Evolutionary conservation across 345 rosid genomes (phyloP).

Genomic region (Leavenworthia alabamica): DNA sequence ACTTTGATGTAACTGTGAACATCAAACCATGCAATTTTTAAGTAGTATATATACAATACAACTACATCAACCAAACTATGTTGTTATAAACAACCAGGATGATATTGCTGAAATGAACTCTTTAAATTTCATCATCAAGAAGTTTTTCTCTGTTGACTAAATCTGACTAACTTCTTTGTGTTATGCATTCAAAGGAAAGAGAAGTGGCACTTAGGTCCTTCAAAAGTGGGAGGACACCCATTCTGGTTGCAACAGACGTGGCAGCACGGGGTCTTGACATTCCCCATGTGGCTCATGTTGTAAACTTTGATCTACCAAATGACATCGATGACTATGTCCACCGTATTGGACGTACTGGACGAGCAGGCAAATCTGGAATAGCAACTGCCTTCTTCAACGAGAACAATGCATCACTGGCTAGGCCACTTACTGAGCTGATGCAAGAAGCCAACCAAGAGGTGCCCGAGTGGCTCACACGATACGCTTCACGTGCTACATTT

Average conservation of each 20-base stretch:
- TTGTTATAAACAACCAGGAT: background rate
- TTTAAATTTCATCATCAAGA: constrained; percentile 5
- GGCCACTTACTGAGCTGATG: constrained; percentile 75
- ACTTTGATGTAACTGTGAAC: background rate
- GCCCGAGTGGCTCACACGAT: constrained; percentile 89
- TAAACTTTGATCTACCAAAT: constrained; percentile 94
- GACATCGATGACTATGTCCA: constrained; percentile 97
- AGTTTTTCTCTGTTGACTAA: constrained; percentile 1
- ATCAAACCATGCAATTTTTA: background rate
- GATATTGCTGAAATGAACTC: background rate
- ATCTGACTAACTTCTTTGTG: constrained; percentile 2
- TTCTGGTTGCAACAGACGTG: constrained; percentile 94
- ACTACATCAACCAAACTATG: background rate
- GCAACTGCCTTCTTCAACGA: constrained; percentile 98
- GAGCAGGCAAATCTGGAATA: constrained; percentile 88
- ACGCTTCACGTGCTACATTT: constrained; percentile 61
- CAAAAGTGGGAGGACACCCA: constrained; percentile 88
- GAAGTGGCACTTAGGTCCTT: constrained; percentile 83
- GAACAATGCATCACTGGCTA: constrained; percentile 58
- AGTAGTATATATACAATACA: background rate
- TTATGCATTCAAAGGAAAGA: constrained; percentile 66
- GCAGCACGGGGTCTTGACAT: constrained; percentile 86
- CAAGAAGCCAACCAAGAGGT: constrained; percentile 95
- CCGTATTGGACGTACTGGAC: constrained; percentile 92
- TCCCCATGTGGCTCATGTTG: constrained; percentile 91